Conservation (phyloP, 78 protist genomes). For the Parvularia atlantis region DNA sequence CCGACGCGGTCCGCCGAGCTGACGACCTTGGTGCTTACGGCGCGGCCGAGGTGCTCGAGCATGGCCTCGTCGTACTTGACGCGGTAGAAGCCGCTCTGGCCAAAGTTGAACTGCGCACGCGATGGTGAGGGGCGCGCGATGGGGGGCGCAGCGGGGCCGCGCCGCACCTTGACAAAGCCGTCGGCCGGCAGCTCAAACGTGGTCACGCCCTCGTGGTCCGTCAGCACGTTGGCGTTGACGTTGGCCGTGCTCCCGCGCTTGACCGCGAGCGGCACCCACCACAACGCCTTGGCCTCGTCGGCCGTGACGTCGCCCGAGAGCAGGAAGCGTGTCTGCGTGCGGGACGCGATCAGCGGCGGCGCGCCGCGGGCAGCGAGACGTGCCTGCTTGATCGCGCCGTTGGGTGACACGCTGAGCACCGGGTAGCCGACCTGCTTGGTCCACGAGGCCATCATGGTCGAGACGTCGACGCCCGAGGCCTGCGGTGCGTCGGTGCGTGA, state of each 20-base stretch:
- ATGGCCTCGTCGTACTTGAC: constrained; percentile 37
- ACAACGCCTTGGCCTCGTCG: too few relatives aligned
- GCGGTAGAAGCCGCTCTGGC: constrained; percentile 63
- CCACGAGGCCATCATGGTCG: constrained; percentile 55
- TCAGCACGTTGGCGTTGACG: background rate
- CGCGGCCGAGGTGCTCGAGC: constrained; percentile 16
- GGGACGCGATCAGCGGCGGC: too few relatives aligned
- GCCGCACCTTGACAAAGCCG: too few relatives aligned
- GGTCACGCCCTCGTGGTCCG: background rate
- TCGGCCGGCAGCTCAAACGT: too few relatives aligned
- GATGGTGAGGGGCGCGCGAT: too few relatives aligned
- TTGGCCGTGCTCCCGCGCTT: background rate
- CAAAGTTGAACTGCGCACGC: constrained; percentile 48
- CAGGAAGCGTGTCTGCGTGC: background rate
- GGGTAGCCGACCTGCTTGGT: constrained; percentile 73
- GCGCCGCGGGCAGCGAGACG: constrained; percentile 9
- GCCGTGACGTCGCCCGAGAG: background rate
- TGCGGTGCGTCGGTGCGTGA: background rate
- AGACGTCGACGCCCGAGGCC: constrained; percentile 41
- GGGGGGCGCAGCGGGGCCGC: too few relatives aligned
- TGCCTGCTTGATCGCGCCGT: constrained; percentile 12
- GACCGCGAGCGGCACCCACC: background rate
- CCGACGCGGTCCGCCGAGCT: background rate
- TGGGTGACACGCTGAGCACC: constrained; percentile 37
- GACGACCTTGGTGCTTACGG: constrained; percentile 1